A percentile compares a stretch with the other conserved stretches of the same genome.
phyloP scores from a whole-genome alignment of 495 filamentous ascomycete genomes.

The Beverwykella pulmonaria region DNA sequence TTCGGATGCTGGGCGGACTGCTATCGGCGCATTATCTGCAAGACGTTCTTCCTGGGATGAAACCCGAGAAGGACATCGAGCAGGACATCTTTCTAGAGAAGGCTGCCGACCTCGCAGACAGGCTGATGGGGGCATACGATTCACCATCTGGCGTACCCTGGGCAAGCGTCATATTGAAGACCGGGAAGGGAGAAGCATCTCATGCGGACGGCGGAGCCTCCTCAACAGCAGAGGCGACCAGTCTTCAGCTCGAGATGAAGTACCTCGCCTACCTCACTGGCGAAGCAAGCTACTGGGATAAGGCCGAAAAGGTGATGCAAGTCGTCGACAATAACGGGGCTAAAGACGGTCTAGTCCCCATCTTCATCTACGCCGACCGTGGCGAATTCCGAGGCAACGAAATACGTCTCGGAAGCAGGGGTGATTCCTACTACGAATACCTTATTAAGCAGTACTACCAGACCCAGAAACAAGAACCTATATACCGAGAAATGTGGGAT shows the following conservation, averaged over 20 bases:
- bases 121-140: constrained; percentile 84
- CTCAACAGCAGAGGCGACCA: constrained; percentile 89
- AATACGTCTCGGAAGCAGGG: constrained; percentile 88
- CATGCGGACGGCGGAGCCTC: constrained; percentile 88
- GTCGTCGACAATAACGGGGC: constrained; percentile 78
- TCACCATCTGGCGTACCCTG: constrained; percentile 83
- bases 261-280: constrained; percentile 95
- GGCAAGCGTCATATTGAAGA: constrained; percentile 85
- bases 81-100: constrained; percentile 96
- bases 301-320: constrained; percentile 87
- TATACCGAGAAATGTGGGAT: constrained; percentile 93
- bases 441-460: constrained; percentile 96
- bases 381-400: constrained; percentile 80
- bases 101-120: constrained; percentile 86
- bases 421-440: constrained; percentile 97
- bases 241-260: constrained; percentile 94
- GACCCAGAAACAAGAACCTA: constrained; percentile 79
- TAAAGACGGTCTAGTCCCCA: constrained; percentile 84
- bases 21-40: constrained; percentile 94
- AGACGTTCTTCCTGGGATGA: constrained; percentile 49
- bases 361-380: constrained; percentile 78
- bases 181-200: constrained; percentile 69
- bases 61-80: constrained; percentile 56
- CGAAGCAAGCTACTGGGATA: constrained; percentile 86
- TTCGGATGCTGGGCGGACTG: constrained; percentile 94